Conservation (phyloP, 2,329 filamentous ascomycete genomes). For the Trichoderma sp. region DNA sequence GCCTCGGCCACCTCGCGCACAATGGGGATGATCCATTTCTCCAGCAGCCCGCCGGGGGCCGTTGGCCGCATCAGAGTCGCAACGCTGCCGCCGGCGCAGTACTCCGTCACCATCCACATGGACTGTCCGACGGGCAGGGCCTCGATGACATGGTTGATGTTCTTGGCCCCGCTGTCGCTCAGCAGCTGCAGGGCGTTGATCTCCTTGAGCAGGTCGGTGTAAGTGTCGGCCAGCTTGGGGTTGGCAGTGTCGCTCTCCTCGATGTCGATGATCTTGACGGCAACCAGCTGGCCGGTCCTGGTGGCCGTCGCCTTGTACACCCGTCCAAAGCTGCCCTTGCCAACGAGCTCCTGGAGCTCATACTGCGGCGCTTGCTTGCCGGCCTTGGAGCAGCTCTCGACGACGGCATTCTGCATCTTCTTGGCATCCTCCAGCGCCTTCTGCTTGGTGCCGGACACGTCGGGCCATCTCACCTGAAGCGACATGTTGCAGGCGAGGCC, state of each 20-base stretch:
- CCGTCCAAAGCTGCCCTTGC: constrained; percentile 72
- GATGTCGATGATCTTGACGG: constrained; percentile 82
- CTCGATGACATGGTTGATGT: constrained; percentile 81
- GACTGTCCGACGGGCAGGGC: constrained; percentile 75
- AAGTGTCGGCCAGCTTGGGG: constrained; percentile 65
- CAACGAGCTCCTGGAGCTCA: constrained; percentile 70
- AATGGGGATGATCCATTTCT: constrained; percentile 71
- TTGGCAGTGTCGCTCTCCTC: constrained; percentile 72
- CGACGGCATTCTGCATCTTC: constrained; percentile 66
- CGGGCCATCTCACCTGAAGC: constrained; percentile 46
- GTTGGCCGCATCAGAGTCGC: constrained; percentile 71
- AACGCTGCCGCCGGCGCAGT: constrained; percentile 82
- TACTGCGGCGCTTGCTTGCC: constrained; percentile 66
- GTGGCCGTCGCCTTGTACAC: constrained; percentile 66
- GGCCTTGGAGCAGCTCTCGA: constrained; percentile 61
- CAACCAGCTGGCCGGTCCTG: constrained; percentile 59
- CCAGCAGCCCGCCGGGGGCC: constrained; percentile 63
- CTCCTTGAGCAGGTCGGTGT: constrained; percentile 69
- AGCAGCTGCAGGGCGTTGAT: constrained; percentile 70
- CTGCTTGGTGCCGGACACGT: constrained; percentile 52
- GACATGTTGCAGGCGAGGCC: constrained; percentile 38
- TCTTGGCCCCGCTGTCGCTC: constrained; percentile 71
- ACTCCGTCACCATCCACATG: constrained; percentile 88
- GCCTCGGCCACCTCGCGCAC: constrained; percentile 67
- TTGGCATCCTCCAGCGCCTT: constrained; percentile 69